phyloP scores from a whole-genome alignment of 495 filamentous ascomycete species.

The Cercophora samala region DNA sequence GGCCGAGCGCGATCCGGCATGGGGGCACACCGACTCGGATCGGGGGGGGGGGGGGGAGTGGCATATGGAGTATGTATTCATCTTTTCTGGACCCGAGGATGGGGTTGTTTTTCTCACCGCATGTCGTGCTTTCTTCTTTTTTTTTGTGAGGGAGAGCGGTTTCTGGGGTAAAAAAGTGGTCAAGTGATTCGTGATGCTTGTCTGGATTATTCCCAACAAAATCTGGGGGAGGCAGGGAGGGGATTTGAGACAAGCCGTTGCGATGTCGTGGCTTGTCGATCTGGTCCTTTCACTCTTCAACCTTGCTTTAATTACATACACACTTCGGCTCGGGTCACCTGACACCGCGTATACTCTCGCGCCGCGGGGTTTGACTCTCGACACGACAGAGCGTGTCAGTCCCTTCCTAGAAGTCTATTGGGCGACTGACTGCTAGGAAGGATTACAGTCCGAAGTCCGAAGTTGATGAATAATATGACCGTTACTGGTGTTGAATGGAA shows the following conservation, averaged over 20 bases:
- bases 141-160: neutral
- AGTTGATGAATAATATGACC: neutral
- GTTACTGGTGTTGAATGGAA: neutral
- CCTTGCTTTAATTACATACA: too few relatives aligned
- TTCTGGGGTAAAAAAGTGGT: neutral
- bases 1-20: constrained; percentile 9
- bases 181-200: neutral
- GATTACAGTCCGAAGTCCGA: neutral
- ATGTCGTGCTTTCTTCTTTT: neutral
- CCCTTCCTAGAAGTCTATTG: neutral
- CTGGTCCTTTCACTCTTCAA: neutral
- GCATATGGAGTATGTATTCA: too few relatives aligned
- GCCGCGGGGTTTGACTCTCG: constrained; percentile 15
- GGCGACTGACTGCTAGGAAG: neutral
- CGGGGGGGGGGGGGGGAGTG: neutral
- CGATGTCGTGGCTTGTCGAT: neutral
- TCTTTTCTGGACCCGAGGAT: neutral
- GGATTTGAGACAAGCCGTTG: neutral
- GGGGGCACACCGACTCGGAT: constrained; percentile 10
- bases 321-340: constrained; percentile 18
- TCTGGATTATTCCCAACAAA: neutral
- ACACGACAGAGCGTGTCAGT: neutral
- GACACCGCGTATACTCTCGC: constrained; percentile 16
- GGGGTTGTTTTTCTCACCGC: neutral
- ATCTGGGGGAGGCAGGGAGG: neutral